These are phyloP conservation scores for Cercospora citrullina DNA, from an alignment of 2,329 filamentous ascomycete genomes.

Conservation along the genomic window DNA sequence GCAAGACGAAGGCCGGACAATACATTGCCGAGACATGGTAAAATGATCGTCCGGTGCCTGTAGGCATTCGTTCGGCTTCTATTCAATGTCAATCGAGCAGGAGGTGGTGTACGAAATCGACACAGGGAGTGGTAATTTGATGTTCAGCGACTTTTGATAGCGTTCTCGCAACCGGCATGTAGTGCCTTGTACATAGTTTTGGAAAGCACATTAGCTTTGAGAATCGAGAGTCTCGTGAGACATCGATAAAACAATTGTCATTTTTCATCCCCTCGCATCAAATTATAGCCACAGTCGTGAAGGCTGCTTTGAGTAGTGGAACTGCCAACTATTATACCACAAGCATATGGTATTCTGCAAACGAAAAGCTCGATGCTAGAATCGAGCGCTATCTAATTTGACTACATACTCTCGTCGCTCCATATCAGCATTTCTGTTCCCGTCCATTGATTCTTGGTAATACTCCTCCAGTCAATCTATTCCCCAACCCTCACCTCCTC, in stretches of 20 bases:
- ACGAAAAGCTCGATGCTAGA: not conserved
- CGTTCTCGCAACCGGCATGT: constrained; percentile 20
- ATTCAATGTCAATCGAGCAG: not conserved
- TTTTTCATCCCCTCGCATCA: not conserved
- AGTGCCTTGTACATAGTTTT: constrained; percentile 5
- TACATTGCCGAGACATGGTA: constrained; percentile 73
- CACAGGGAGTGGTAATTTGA: not conserved
- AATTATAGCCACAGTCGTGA: too few relatives aligned
- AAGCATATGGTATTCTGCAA: not conserved
- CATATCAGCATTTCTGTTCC: not conserved
- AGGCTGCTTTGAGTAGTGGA: not conserved
- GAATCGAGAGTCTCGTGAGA: constrained; percentile 36
- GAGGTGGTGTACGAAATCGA: not conserved
- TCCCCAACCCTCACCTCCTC: constrained; percentile 15
- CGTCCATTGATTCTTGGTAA: too few relatives aligned
- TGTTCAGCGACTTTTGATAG: constrained; percentile 17
- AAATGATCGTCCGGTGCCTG: not conserved
- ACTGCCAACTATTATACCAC: not conserved
- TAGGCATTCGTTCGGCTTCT: not conserved
- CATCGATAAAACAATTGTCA: constrained; percentile 34
- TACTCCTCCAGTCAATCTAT: not conserved
- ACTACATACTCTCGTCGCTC: not conserved
- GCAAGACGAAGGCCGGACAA: constrained; percentile 89
- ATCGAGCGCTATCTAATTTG: not conserved
- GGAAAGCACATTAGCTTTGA: not conserved